These are phyloP conservation scores for Fonsecaea monophora DNA, from an alignment of 2,329 filamentous ascomycete genomes.

Conservation along the genomic window DNA sequence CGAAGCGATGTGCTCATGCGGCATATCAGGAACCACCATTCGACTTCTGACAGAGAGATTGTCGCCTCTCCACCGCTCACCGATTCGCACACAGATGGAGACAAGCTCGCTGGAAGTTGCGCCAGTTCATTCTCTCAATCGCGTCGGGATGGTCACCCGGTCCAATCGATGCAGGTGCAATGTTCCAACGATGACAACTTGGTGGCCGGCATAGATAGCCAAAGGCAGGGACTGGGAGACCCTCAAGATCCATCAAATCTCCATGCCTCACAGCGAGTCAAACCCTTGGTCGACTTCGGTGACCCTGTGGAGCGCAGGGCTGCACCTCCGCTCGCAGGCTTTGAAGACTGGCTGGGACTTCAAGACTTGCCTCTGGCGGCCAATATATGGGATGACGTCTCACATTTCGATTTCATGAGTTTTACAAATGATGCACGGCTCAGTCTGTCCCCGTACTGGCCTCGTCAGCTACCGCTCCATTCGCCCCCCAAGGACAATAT, in stretches of 20 bases:
- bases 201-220: neutral
- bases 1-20: constrained; percentile 23
- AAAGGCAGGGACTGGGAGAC: neutral
- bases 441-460: constrained; percentile 9
- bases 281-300: neutral
- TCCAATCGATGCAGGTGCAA: constrained; percentile 7
- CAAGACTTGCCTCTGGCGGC: constrained; percentile 10
- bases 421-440: constrained; percentile 4
- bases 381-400: constrained; percentile 21
- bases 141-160: neutral
- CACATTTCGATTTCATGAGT: constrained; percentile 18
- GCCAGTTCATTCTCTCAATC: neutral
- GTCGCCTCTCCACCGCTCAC: neutral
- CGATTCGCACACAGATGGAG: neutral
- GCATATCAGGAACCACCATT: constrained; percentile 24
- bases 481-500: constrained; percentile 24
- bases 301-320: neutral
- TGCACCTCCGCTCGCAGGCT: constrained; percentile 6
- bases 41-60: neutral
- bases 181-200: neutral
- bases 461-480: neutral
- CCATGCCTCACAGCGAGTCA: neutral
- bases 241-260: neutral
- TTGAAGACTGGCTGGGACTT: constrained; percentile 15
- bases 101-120: neutral